Conservation (phyloP, 176 grass and related monocot species). For the Poa pratensis region DNA sequence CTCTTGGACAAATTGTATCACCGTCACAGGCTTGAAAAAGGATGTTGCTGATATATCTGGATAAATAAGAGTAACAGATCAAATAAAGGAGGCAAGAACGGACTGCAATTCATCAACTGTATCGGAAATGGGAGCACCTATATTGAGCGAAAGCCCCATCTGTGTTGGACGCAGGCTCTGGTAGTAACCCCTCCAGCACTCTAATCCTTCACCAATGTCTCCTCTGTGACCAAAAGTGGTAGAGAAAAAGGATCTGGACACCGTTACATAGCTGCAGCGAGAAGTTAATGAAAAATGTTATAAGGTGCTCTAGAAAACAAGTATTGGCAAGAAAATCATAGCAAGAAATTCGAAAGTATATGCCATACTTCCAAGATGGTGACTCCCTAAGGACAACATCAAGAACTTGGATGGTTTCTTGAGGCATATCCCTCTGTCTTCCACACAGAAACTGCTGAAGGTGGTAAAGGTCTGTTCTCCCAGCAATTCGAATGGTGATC, state of each 20-base stretch:
- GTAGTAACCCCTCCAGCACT: conserved; percentile 93
- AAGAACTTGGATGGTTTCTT: conserved; percentile 84
- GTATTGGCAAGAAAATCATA: neutral
- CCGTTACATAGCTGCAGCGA: conserved; percentile 66
- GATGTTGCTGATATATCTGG: conserved; percentile 88
- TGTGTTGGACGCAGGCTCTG: conserved; percentile 89
- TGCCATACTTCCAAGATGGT: conserved; percentile 58
- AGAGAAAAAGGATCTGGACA: conserved; percentile 86
- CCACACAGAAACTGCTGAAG: conserved; percentile 65
- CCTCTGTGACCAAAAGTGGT: conserved; percentile 54
- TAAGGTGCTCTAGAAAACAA: neutral
- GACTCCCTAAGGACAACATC: conserved; percentile 92
- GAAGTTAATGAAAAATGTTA: neutral
- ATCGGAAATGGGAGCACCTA: conserved; percentile 48
- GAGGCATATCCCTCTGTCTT: conserved; percentile 75
- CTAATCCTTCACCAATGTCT: conserved; percentile 77
- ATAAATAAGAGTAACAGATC: conserved; percentile 18
- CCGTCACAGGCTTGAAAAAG: conserved; percentile 70
- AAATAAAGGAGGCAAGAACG: neutral
- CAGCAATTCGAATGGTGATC: conserved; percentile 70
- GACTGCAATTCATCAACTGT: neutral
- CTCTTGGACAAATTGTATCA: conserved; percentile 62
- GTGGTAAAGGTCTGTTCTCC: conserved; percentile 63
- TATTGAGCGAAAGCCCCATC: conserved; percentile 87
- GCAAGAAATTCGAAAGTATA: neutral